Percentiles rank a stretch among this genome's conserved stretches.
Conservation (phyloP, 176 grass and related monocot species). For the Lolium perenne region DNA sequence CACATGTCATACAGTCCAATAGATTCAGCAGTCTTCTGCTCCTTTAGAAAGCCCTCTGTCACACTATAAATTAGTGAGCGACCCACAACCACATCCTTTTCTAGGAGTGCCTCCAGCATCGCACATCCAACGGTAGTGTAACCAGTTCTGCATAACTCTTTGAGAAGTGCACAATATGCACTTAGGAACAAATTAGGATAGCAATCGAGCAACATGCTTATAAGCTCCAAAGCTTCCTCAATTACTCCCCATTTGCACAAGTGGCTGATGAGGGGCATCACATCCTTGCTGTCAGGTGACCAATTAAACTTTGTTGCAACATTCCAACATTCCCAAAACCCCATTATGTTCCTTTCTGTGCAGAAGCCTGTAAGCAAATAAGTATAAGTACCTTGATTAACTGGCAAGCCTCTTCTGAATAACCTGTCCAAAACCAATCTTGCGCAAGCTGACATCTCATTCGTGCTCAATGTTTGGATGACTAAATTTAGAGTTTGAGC, state of each 20-base stretch:
- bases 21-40: conserved; percentile 63
- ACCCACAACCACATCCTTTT: conserved; percentile 59
- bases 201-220: conserved; percentile 46
- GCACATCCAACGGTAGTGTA: conserved; percentile 79
- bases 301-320: conserved; percentile 59
- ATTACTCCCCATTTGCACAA: conserved; percentile 80
- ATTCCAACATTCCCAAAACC: conserved; percentile 76
- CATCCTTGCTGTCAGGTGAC: conserved; percentile 61
- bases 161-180: conserved; percentile 62
- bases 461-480: conserved; percentile 54
- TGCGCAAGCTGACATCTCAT: conserved; percentile 53
- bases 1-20: conserved; percentile 77
- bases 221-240: conserved; percentile 72
- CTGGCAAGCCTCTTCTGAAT: conserved; percentile 52
- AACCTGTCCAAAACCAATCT: conserved; percentile 65
- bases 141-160: conserved; percentile 74
- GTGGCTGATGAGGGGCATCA: conserved; percentile 49
- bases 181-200: conserved; percentile 44
- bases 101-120: conserved; percentile 72
- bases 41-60: conserved; percentile 83
- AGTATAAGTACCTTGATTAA: conserved; percentile 66
- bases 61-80: conserved; percentile 54
- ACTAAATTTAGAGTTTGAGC: conserved; percentile 70
- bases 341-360: conserved; percentile 64
- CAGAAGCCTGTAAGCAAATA: conserved; percentile 67